Conservation (phyloP, 2,329 filamentous ascomycete genomes). For the Alternaria consortialis region DNA sequence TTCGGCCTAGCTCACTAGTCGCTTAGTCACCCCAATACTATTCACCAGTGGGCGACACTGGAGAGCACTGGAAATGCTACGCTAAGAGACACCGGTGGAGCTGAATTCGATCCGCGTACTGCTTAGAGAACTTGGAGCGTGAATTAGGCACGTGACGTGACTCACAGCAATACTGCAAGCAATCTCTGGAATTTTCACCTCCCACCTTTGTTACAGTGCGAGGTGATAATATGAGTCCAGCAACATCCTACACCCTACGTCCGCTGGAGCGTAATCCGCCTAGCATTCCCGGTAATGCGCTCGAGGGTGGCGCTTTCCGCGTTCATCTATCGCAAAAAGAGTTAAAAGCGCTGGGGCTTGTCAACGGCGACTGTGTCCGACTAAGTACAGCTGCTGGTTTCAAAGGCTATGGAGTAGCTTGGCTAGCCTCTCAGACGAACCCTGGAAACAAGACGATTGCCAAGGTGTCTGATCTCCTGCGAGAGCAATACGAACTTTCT, state of each 20-base stretch:
- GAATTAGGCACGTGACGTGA: conserved; percentile 10
- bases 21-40: conserved; percentile 32
- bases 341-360: conserved; percentile 63
- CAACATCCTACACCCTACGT: conserved; percentile 60
- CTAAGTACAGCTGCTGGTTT: conserved; percentile 55
- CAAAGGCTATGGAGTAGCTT: conserved; percentile 68
- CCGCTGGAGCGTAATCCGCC: conserved; percentile 60
- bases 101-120: not conserved
- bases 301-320: conserved; percentile 68
- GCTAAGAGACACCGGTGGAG: not conserved
- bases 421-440: conserved; percentile 62
- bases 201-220: conserved; percentile 1
- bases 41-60: conserved; percentile 14
- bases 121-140: not conserved
- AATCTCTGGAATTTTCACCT: not conserved
- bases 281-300: conserved; percentile 55
- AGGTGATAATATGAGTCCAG: conserved; percentile 29
- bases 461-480: conserved; percentile 76
- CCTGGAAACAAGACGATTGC: conserved; percentile 49
- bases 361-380: conserved; percentile 67
- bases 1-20: conserved; percentile 18
- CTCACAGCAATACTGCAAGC: conserved; percentile 7
- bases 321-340: conserved; percentile 66
- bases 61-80: not conserved
- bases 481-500: conserved; percentile 75